These are phyloP conservation scores for Bolboschoenoplectus hybrid DNA, from an alignment of 202 grass and related monocot genomes.

Conservation along the genomic window DNA sequence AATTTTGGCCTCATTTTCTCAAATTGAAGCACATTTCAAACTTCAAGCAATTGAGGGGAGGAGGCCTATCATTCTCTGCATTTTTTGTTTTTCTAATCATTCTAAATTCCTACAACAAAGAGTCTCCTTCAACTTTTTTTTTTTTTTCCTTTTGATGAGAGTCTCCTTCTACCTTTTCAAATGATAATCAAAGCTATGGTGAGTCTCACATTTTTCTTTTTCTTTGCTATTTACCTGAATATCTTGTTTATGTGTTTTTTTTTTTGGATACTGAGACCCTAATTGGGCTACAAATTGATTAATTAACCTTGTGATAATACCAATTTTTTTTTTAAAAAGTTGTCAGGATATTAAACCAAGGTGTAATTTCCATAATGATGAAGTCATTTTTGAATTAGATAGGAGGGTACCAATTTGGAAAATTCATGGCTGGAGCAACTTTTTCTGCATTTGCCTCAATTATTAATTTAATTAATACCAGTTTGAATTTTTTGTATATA, in stretches of 20 bases:
- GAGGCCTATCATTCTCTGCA: background rate
- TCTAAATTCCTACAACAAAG: slow-evolving; percentile 16
- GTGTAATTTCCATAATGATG: background rate
- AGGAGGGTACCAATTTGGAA: background rate
- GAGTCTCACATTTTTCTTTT: background rate
- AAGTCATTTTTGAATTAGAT: background rate
- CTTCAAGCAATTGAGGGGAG: background rate
- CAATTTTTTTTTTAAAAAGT: background rate
- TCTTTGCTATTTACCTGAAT: background rate
- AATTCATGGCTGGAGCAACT: background rate
- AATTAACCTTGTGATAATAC: slow-evolving; percentile 5
- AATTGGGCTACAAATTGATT: background rate
- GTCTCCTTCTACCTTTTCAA: slow-evolving; percentile 26
- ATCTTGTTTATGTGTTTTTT: background rate
- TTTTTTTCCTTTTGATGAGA: slow-evolving; percentile 13
- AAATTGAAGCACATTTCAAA: slow-evolving; percentile 30
- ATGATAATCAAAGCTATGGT: slow-evolving; percentile 42
- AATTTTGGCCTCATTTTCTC: slow-evolving; percentile 27
- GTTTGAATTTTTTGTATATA: background rate
- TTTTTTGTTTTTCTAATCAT: background rate
- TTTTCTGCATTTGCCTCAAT: background rate
- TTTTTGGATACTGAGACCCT: background rate
- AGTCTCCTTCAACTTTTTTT: background rate
- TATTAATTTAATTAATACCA: background rate
- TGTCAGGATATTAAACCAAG: background rate